These are phyloP conservation scores for Pythium monospermum DNA, from an alignment of 352 stramenopile genomes.

Conservation along the genomic window DNA sequence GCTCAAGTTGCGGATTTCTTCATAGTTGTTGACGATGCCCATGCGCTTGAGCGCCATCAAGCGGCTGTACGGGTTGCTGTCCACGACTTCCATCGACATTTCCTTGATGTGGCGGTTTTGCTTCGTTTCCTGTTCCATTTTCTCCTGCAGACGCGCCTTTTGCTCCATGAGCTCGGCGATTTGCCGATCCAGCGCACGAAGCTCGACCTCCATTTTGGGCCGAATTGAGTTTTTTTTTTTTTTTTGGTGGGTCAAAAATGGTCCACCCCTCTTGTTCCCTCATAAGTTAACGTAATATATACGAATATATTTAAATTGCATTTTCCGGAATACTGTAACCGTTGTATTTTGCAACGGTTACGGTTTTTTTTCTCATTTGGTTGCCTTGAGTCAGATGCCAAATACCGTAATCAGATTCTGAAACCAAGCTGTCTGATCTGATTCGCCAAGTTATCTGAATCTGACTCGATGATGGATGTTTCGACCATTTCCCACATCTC, in stretches of 20 bases:
- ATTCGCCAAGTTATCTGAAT: too few relatives aligned
- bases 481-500: background rate
- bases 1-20: slow-evolving; percentile 75
- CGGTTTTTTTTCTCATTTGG: too few relatives aligned
- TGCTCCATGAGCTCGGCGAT: slow-evolving; percentile 74
- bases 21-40: slow-evolving; percentile 88
- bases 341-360: too few relatives aligned
- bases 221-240: slow-evolving; percentile 4
- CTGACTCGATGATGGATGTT: background rate
- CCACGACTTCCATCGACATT: slow-evolving; percentile 79
- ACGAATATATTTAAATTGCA: too few relatives aligned
- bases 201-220: slow-evolving; percentile 26
- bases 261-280: slow-evolving; percentile 1
- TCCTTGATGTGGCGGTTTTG: slow-evolving; percentile 26
- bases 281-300: slow-evolving; percentile 4
- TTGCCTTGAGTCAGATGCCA: too few relatives aligned
- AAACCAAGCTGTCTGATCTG: too few relatives aligned
- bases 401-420: too few relatives aligned
- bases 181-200: slow-evolving; percentile 63
- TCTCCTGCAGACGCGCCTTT: slow-evolving; percentile 49
- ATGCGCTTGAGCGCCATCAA: slow-evolving; percentile 90
- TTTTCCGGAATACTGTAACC: too few relatives aligned
- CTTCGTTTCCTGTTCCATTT: slow-evolving; percentile 40
- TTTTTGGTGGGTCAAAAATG: background rate
- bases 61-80: slow-evolving; percentile 87